phyloP scores from a whole-genome alignment of 2,329 filamentous ascomycete genomes.

The Knoxdaviesia capensis region DNA sequence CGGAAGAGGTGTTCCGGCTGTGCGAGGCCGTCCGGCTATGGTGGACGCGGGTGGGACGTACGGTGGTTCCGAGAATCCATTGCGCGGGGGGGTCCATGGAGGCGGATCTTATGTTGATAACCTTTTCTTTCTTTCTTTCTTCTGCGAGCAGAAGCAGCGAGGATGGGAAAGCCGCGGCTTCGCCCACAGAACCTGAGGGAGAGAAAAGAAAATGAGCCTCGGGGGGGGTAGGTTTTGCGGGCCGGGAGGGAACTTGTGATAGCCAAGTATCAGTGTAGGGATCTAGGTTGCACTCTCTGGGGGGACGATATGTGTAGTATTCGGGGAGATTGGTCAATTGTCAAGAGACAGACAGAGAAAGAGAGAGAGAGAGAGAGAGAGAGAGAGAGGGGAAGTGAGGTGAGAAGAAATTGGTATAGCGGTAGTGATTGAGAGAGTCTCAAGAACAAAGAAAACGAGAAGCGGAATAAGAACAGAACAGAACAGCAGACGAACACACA shows the following conservation, averaged over 20 bases:
- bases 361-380: not conserved
- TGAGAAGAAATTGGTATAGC: not conserved
- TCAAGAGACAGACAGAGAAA: not conserved
- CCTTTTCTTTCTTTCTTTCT: no score
- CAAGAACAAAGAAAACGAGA: not conserved
- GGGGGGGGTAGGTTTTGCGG: not conserved
- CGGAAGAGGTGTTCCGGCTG: no score
- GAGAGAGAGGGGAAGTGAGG: not conserved
- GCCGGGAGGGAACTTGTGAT: conserved; percentile 9
- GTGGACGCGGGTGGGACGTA: no score
- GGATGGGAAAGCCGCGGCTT: no score
- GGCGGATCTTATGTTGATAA: no score
- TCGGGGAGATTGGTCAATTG: not conserved
- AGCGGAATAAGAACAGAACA: not conserved
- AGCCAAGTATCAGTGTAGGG: conserved; percentile 16
- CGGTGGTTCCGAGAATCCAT: no score
- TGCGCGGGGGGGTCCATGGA: no score
- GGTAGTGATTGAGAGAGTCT: not conserved
- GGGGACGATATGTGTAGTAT: conserved; percentile 15
- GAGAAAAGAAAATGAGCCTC: no score
- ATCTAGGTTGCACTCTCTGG: conserved; percentile 8
- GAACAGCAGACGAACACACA: not conserved
- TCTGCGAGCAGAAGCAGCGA: no score
- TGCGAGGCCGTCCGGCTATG: no score
- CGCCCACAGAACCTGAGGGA: no score